These are phyloP conservation scores for Acanthamoeba rhysodes DNA, from an alignment of 208 protist species.

Conservation along the genomic window DNA sequence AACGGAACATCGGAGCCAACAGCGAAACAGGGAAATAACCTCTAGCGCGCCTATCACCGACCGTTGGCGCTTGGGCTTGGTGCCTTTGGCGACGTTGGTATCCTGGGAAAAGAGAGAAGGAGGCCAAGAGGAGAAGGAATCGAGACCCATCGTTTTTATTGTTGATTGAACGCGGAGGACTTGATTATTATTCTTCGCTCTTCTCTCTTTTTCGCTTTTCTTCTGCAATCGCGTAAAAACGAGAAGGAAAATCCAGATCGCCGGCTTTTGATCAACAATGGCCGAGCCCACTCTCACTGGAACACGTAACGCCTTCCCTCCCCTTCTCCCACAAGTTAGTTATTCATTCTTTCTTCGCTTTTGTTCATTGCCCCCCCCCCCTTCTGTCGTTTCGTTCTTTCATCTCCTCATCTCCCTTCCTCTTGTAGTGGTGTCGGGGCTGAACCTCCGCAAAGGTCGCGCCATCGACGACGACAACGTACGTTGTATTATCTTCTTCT, in stretches of 20 bases:
- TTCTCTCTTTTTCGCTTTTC: no score
- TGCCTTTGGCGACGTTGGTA: background rate
- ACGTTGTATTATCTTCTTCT: background rate
- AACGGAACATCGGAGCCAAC: no score
- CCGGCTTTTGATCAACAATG: background rate
- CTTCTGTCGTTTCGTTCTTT: background rate
- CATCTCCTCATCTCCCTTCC: background rate
- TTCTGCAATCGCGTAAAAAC: background rate
- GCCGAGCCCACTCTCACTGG: background rate
- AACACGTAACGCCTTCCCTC: background rate
- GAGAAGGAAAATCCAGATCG: background rate
- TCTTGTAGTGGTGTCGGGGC: background rate
- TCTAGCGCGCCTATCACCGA: background rate
- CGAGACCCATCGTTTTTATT: background rate
- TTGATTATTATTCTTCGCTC: background rate
- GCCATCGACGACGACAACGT: constrained; percentile 34
- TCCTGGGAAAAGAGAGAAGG: background rate
- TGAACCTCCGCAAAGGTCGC: background rate
- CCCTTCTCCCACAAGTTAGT: background rate
- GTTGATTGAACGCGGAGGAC: background rate
- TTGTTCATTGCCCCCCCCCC: background rate
- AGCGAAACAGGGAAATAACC: background rate
- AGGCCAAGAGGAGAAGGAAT: background rate
- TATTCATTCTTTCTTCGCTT: background rate
- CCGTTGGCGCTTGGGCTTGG: background rate